Evolutionary conservation across 2,329 filamentous ascomycete species (phyloP).

Genomic region (Fusarium nurragi): DNA sequence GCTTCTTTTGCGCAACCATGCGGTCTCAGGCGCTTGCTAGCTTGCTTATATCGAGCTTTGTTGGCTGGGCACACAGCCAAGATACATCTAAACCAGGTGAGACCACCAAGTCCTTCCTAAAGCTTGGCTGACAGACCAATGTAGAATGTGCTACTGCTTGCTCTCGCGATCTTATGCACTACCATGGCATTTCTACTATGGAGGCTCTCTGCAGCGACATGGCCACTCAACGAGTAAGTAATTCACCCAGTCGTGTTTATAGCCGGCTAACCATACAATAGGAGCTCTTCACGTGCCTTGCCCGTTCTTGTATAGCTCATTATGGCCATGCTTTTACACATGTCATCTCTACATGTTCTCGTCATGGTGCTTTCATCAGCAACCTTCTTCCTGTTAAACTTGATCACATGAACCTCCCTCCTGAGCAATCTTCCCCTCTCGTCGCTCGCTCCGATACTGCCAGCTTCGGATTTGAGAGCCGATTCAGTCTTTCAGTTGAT

Average conservation of each 20-base stretch:
- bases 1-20: slow-evolving; percentile 34
- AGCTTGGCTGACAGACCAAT: background rate
- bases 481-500: slow-evolving; percentile 41
- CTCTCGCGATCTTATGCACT: slow-evolving; percentile 20
- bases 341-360: slow-evolving; percentile 43
- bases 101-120: background rate
- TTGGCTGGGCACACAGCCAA: background rate
- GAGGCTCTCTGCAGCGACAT: slow-evolving; percentile 33
- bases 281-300: slow-evolving; percentile 48
- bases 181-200: slow-evolving; percentile 10
- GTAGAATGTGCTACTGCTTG: slow-evolving; percentile 34
- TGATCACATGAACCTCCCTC: slow-evolving; percentile 17
- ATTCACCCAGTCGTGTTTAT: background rate
- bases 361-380: slow-evolving; percentile 42
- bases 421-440: slow-evolving; percentile 16
- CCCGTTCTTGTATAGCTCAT: slow-evolving; percentile 41
- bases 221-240: slow-evolving; percentile 39
- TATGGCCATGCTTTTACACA: slow-evolving; percentile 47
- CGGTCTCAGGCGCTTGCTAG: slow-evolving; percentile 16
- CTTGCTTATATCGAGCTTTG: slow-evolving; percentile 28
- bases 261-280: slow-evolving; percentile 33
- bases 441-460: slow-evolving; percentile 6
- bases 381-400: slow-evolving; percentile 47
- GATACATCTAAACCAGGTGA: slow-evolving; percentile 24
- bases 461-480: slow-evolving; percentile 31